Evolutionary conservation across 2,329 filamentous ascomycete genomes (phyloP).

Genomic region (Ambrosiella beaveri): DNA sequence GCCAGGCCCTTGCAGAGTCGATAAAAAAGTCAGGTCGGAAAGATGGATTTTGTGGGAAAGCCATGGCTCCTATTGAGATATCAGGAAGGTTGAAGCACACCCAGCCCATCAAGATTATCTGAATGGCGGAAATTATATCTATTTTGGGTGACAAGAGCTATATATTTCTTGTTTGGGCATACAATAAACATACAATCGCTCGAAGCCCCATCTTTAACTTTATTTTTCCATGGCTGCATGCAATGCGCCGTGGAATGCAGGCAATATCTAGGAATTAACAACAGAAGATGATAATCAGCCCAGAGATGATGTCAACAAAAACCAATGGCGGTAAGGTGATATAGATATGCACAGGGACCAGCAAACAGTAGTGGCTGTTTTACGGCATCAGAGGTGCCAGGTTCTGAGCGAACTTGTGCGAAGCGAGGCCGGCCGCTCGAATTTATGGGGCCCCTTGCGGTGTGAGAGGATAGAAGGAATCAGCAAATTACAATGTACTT

Average conservation of each 20-base stretch:
- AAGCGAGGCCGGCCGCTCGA: not conserved
- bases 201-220: not conserved
- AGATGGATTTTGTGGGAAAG: not conserved
- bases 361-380: not conserved
- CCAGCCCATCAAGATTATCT: not conserved
- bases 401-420: conserved; percentile 3
- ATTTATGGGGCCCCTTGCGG: too few species aligned
- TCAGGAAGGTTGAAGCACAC: conserved; percentile 1
- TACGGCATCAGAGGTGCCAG: not conserved
- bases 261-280: not conserved
- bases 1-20: too few species aligned
- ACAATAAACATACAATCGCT: not conserved
- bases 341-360: not conserved
- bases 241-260: not conserved
- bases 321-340: not conserved
- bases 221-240: not conserved
- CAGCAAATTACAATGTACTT: not conserved
- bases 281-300: not conserved
- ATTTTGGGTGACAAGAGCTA: not conserved
- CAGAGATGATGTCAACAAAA: not conserved
- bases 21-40: not conserved
- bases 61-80: not conserved
- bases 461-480: not conserved
- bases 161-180: not conserved
- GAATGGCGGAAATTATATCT: not conserved